Percentiles rank a stretch among this genome's conserved stretches.
phyloP scores from a whole-genome alignment of 352 stramenopile species.

The Globisporangium sylvaticum region DNA sequence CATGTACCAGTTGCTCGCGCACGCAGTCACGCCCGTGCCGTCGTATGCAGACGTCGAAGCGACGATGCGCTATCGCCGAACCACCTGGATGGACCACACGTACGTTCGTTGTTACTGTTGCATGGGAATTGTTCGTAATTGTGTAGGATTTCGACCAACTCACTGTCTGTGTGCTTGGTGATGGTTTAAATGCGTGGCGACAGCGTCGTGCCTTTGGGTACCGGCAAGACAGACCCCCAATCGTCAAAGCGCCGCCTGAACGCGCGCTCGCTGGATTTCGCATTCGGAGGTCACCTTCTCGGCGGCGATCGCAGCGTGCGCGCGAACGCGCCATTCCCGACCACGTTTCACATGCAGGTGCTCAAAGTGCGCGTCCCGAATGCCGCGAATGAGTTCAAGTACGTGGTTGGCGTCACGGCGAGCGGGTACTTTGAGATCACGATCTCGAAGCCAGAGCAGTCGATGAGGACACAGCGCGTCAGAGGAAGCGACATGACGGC shows the following conservation, averaged over 20 bases:
- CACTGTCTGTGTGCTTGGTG: neutral
- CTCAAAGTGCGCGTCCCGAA: conserved; percentile 28
- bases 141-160: neutral
- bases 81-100: conserved; percentile 44
- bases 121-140: neutral
- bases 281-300: conserved; percentile 41
- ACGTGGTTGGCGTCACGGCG: conserved; percentile 44
- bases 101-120: conserved; percentile 15
- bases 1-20: conserved; percentile 69
- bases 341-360: conserved; percentile 53
- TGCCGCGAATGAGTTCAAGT: conserved; percentile 16
- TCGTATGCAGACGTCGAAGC: conserved; percentile 52
- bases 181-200: neutral
- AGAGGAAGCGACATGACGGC: conserved; percentile 45
- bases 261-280: conserved; percentile 34
- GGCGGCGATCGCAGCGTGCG: conserved; percentile 67
- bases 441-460: conserved; percentile 28
- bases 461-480: conserved; percentile 7
- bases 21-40: conserved; percentile 59
- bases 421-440: conserved; percentile 80
- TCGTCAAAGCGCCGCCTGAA: neutral
- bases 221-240: neutral
- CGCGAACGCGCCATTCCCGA: conserved; percentile 61
- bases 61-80: conserved; percentile 36
- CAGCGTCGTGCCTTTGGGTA: conserved; percentile 34